Conservation (phyloP, 768 basidiomycete species). For the Hirschioporus abietinus region DNA sequence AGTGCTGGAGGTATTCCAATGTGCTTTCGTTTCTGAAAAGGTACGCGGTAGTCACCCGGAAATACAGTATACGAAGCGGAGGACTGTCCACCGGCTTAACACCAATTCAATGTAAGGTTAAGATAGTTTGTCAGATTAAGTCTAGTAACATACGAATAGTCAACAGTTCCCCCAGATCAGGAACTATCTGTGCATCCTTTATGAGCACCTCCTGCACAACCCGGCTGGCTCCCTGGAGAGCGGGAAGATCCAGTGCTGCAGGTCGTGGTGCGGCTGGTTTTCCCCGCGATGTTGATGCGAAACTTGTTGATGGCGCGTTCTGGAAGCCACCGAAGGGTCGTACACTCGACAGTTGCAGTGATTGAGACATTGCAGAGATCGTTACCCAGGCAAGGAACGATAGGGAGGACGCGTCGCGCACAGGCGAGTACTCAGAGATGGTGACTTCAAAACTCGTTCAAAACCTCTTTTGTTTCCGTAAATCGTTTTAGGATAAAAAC, state of each 20-base stretch:
- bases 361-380: neutral
- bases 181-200: constrained; percentile 70
- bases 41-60: constrained; percentile 71
- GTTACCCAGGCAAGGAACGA: neutral
- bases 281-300: neutral
- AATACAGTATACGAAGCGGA: constrained; percentile 77
- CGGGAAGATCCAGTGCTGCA: constrained; percentile 46
- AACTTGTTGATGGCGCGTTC: neutral
- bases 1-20: constrained; percentile 53
- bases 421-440: neutral
- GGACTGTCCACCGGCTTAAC: constrained; percentile 54
- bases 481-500: constrained; percentile 1
- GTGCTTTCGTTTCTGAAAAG: constrained; percentile 73
- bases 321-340: constrained; percentile 4
- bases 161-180: constrained; percentile 69
- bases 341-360: neutral
- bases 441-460: neutral
- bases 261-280: neutral
- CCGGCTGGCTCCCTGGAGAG: constrained; percentile 60
- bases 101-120: neutral
- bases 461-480: neutral
- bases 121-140: neutral
- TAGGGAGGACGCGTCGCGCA: neutral
- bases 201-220: constrained; percentile 63
- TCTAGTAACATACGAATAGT: constrained; percentile 44